Evolutionary conservation across 2,329 filamentous ascomycete genomes (phyloP).

Genomic region (Septoria linicola): DNA sequence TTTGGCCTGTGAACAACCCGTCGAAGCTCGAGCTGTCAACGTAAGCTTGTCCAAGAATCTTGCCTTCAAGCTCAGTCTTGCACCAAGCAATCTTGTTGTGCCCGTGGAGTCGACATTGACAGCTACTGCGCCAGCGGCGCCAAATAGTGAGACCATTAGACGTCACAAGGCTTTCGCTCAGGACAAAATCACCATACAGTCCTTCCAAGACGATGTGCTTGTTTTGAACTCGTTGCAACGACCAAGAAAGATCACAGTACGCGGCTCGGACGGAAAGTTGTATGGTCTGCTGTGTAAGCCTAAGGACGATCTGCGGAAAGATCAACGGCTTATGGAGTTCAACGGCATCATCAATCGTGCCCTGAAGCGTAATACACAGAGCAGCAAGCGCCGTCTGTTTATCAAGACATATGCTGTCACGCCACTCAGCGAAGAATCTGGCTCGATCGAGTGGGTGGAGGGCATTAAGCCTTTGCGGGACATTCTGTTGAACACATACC

Average conservation of each 20-base stretch:
- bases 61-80: slow-evolving; percentile 77
- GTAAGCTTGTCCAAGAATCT: slow-evolving; percentile 78
- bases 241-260: slow-evolving; percentile 82
- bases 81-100: slow-evolving; percentile 82
- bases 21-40: slow-evolving; percentile 67
- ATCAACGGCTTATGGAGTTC: slow-evolving; percentile 98
- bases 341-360: slow-evolving; percentile 97
- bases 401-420: slow-evolving; percentile 98
- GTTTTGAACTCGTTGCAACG: slow-evolving; percentile 90
- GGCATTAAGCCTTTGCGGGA: slow-evolving; percentile 92
- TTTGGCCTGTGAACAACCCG: slow-evolving; percentile 72
- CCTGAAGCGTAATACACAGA: slow-evolving; percentile 85
- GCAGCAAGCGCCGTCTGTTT: slow-evolving; percentile 84
- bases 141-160: slow-evolving; percentile 67
- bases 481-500: slow-evolving; percentile 77
- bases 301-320: slow-evolving; percentile 95
- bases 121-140: slow-evolving; percentile 70
- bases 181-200: slow-evolving; percentile 78
- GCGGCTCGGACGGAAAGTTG: slow-evolving; percentile 81
- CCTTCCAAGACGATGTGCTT: slow-evolving; percentile 82
- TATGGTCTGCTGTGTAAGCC: slow-evolving; percentile 96
- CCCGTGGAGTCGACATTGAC: slow-evolving; percentile 83
- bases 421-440: slow-evolving; percentile 94
- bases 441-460: slow-evolving; percentile 97
- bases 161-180: slow-evolving; percentile 81